Conservation (phyloP, 2,329 filamentous ascomycete genomes). For the Amesomyces nigricolor region DNA sequence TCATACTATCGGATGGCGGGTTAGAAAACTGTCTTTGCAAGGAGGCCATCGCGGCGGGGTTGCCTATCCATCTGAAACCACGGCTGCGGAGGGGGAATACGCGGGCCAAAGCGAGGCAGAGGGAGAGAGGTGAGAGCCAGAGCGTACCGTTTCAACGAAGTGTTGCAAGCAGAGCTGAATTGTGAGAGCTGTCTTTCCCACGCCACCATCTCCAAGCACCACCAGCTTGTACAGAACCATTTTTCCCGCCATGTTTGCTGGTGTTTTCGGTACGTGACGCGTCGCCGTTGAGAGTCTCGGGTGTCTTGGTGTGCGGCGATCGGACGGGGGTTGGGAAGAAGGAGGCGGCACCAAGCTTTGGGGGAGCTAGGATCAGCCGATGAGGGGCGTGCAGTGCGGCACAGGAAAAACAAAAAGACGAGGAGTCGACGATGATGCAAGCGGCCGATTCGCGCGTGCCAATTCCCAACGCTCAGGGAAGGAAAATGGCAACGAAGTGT, state of each 20-base stretch:
- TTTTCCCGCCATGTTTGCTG: conserved; percentile 69
- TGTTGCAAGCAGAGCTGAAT: conserved; percentile 97
- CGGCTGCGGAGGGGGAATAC: background rate
- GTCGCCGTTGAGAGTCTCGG: background rate
- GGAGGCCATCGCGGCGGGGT: conserved; percentile 4
- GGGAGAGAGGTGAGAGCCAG: background rate
- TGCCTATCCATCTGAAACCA: background rate
- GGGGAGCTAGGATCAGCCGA: conserved; percentile 20
- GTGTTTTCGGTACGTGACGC: conserved; percentile 3
- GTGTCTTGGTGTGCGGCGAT: conserved; percentile 9
- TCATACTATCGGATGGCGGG: conserved; percentile 56
- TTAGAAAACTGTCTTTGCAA: conserved; percentile 18
- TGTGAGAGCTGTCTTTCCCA: conserved; percentile 88
- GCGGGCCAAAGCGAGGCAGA: background rate
- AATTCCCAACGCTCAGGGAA: background rate
- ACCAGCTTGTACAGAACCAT: conserved; percentile 96
- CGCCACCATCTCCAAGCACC: conserved; percentile 89
- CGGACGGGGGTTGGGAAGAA: conserved; percentile 14
- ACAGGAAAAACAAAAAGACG: background rate
- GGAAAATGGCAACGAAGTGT: background rate
- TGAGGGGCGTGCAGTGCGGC: conserved; percentile 17
- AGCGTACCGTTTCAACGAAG: conserved; percentile 84
- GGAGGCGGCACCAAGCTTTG: conserved; percentile 17
- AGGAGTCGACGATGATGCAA: background rate
- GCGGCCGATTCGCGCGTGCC: background rate